Evolutionary conservation across 768 basidiomycete species (phyloP).

Genomic region (Tulasnella sp.): DNA sequence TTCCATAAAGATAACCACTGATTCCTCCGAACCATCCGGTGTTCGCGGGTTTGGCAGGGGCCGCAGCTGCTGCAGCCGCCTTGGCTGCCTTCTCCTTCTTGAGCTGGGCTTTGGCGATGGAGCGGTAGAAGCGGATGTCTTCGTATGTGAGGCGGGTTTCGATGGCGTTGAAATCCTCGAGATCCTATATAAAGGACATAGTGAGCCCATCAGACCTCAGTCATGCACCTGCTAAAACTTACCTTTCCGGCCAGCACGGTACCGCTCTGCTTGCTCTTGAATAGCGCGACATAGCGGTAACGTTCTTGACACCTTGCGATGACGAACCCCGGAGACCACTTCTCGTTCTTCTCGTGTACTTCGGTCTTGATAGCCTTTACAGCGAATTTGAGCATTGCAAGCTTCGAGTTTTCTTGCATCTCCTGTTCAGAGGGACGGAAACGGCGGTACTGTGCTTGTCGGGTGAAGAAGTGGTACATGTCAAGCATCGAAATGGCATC

Average conservation of each 20-base stretch:
- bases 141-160: slow-evolving; percentile 89
- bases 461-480: slow-evolving; percentile 94
- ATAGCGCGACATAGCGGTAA: slow-evolving; percentile 79
- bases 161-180: slow-evolving; percentile 55
- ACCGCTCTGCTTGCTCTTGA: slow-evolving; percentile 68
- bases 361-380: slow-evolving; percentile 76
- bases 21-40: slow-evolving; percentile 44
- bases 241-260: slow-evolving; percentile 56
- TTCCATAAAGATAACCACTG: slow-evolving; percentile 37
- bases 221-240: slow-evolving; percentile 31
- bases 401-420: slow-evolving; percentile 61
- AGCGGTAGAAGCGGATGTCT: slow-evolving; percentile 96
- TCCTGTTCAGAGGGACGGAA: slow-evolving; percentile 71
- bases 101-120: slow-evolving; percentile 85
- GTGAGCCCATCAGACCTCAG: slow-evolving; percentile 14
- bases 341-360: slow-evolving; percentile 77
- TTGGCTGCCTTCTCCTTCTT: slow-evolving; percentile 72
- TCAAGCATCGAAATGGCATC: slow-evolving; percentile 91
- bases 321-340: slow-evolving; percentile 94
- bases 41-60: slow-evolving; percentile 52
- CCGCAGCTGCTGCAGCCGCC: slow-evolving; percentile 53
- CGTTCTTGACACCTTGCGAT: slow-evolving; percentile 86
- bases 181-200: neutral
- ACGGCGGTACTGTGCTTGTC: slow-evolving; percentile 79
- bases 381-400: slow-evolving; percentile 77